A percentile compares a stretch with the other conserved stretches of the same genome.
These are phyloP conservation scores for Aciculoconidium aculeatum DNA, from an alignment of 805 yeast species.

Conservation along the genomic window DNA sequence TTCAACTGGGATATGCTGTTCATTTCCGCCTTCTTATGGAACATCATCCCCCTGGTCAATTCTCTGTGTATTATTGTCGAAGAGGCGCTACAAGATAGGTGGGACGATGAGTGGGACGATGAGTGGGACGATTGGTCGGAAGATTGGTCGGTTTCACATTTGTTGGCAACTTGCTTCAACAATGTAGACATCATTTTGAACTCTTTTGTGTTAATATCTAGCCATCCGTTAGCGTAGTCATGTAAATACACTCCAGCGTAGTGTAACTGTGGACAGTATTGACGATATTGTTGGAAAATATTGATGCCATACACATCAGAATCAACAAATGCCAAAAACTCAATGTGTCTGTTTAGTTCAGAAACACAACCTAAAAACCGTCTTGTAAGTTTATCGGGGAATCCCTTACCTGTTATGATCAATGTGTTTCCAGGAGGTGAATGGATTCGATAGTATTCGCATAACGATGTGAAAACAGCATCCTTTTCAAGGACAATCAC, in stretches of 20 bases:
- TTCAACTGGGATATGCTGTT: slow-evolving; percentile 15
- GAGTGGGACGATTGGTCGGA: too few relatives aligned
- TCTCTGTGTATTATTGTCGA: too few relatives aligned
- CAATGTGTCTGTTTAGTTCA: slow-evolving; percentile 22
- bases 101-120: too few relatives aligned
- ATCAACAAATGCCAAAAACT: slow-evolving; percentile 48
- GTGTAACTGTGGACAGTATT: slow-evolving; percentile 7
- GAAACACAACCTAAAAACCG: slow-evolving; percentile 29
- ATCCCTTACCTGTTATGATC: slow-evolving; percentile 62
- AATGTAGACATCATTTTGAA: slow-evolving; percentile 13
- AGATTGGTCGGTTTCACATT: too few relatives aligned
- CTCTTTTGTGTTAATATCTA: slow-evolving; percentile 18
- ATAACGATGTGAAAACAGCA: slow-evolving; percentile 32
- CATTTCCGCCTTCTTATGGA: slow-evolving; percentile 56
- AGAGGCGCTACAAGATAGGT: too few relatives aligned
- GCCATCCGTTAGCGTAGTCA: slow-evolving; percentile 25
- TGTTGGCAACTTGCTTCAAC: slow-evolving; percentile 7
- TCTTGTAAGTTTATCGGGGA: slow-evolving; percentile 54
- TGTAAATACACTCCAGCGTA: slow-evolving; percentile 39
- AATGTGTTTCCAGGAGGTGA: slow-evolving; percentile 1
- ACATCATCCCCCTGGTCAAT: slow-evolving; percentile 46
- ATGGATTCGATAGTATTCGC: slow-evolving; percentile 13
- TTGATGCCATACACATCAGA: slow-evolving; percentile 61
- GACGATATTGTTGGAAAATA: slow-evolving; percentile 38
- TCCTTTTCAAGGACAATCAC: slow-evolving; percentile 33